Evolutionary conservation across 2,329 filamentous ascomycete species (phyloP), one percentile per base, ranked within the genome.

Genomic region (Bertia moriformis): DNA sequence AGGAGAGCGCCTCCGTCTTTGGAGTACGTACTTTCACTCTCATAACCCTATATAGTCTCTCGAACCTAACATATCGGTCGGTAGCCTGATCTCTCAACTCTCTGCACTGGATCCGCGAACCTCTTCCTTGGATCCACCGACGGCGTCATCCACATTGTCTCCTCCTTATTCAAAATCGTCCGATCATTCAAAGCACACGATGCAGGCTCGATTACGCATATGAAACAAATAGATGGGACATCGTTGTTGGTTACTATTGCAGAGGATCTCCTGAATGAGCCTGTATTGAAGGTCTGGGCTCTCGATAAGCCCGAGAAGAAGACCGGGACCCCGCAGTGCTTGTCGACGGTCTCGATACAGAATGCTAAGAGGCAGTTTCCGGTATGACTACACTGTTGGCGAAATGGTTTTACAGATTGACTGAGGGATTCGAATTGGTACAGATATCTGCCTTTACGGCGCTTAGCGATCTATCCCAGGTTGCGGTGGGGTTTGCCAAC

Each of bases 241-340:
- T 80, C 85, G 40, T 61, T 94, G 44, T 68, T 98, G 19, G 78
- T 95, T 24, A 96, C 91, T 0, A 68, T 89, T 43, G 74, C 82
- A 42, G 91, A 98, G 59, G 88, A 96, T 51, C 65, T 95, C 39
- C 83, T 83, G 29, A 82, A 73, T 49, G 87, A 96, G 49, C 89
- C 91, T 0, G 71, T 89, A 15, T 61, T 98, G 43, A 96, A 94
- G 57, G 89, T 96, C n/a, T 98, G 91, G 91, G 89, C 86, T 17
- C 67, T 98, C 48, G 88, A 96, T 55, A 93, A 88, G 60, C 71
- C 81, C 3, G 86, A 93, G 48, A 96, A 91, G 70, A 96, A 93
- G 69, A 93, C 85, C 3, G 87, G 87, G 32, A 67, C 81, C 44
- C 91, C 91, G 14, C 84, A 80, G 29, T 96, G 91, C 55, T 69